Evolutionary conservation across 2,329 filamentous ascomycete genomes (phyloP).

Genomic region (Penicillium sp.): DNA sequence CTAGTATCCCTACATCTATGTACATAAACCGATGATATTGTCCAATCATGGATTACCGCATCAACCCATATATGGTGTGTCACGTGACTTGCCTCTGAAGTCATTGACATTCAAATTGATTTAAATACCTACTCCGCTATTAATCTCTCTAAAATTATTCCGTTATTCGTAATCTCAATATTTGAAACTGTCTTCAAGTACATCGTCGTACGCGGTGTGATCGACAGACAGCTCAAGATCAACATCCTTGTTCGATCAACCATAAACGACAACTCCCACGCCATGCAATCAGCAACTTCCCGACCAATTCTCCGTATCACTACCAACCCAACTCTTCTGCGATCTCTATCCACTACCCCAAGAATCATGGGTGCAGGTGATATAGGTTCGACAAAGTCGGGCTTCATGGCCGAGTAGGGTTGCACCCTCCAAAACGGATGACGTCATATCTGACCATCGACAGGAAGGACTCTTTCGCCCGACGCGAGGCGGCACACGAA

Average conservation of each 20-base stretch:
- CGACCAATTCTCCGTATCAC: constrained; percentile 20
- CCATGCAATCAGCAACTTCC: constrained; percentile 16
- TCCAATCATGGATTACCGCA: constrained; percentile 1
- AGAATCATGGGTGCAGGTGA: constrained; percentile 25
- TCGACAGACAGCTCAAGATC: not conserved
- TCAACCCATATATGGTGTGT: not conserved
- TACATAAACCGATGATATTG: not conserved
- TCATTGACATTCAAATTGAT: constrained; percentile 2
- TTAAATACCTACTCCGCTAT: not conserved
- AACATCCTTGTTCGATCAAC: too few relatives aligned
- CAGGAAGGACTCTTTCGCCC: constrained; percentile 24
- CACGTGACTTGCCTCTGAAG: constrained; percentile 5
- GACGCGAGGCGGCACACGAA: constrained; percentile 21
- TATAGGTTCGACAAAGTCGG: constrained; percentile 22
- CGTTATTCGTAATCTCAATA: not conserved
- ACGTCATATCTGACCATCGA: constrained; percentile 18
- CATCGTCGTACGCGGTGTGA: not conserved
- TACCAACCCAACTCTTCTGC: constrained; percentile 3
- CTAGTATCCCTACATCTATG: not conserved
- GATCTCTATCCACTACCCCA: constrained; percentile 19
- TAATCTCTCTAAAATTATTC: not conserved
- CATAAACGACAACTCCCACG: not conserved
- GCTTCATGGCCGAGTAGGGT: constrained; percentile 29
- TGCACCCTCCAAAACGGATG: constrained; percentile 9
- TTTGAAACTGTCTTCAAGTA: not conserved